Evolutionary conservation across 345 rosid genomes (phyloP), one percentile per base, ranked within the genome.

Genomic region (Pistacia atlantica): DNA sequence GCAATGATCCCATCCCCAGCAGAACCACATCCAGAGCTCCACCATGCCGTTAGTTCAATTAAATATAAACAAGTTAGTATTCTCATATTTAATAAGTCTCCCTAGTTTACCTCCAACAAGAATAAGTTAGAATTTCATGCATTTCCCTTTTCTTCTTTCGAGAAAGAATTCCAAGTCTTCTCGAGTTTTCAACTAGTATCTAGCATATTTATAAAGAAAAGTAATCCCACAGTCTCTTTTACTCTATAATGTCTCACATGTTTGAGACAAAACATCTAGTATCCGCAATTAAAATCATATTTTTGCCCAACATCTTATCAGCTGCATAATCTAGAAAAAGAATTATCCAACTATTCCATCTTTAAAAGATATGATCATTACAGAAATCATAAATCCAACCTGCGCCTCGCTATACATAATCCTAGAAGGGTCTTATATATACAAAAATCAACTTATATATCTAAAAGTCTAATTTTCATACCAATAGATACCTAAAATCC

Each of bases 71-170:
- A 31, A 1, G 61, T 62, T 33, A 33, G 42, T 25, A 31, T 16
- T 52, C 48, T 74, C 77, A 64, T 52, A 74, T 51, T 52, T 49
- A 25, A 64, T 20, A 31, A 65, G 37, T 48, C 33, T 62, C 69
- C 49, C n/a, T 14, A 8, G 46, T 11, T 35, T 33, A 51, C 62
- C 20, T 33, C 62, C 70, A 74, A 63, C 52, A 35, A 18, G 56
- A 11, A 60, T 37, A 62, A 18, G 14, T 71, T 64, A 71, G 52
- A 56, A 37, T 35, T 14, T 71, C 54, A 71, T 58, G 55, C 37
- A 72, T 69, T 69, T 12, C 25, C 5, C 5, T 70, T 2, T 1
- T 22, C 31, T 66, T 45, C 38, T 25, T 46, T 3, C 25, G 67
- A 61, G 59, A 55, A 54, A 59, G 56, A 59, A 65, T 65, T 65